These are phyloP conservation scores for Neofusicoccum kwambonambiense DNA, from an alignment of 2,329 filamentous ascomycete species.

Conservation along the genomic window DNA sequence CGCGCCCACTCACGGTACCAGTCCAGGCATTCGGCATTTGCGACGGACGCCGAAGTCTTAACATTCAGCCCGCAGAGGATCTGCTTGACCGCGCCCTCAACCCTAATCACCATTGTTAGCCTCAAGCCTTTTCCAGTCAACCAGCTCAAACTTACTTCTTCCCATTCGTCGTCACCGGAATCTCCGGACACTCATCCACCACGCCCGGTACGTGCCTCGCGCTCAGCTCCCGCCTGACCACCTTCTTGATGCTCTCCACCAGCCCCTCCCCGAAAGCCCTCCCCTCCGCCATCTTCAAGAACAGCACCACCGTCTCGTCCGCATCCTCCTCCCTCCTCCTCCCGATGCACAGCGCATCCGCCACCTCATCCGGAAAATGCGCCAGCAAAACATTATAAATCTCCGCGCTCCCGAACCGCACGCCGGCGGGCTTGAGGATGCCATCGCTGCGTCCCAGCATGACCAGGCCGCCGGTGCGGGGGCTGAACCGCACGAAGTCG, in stretches of 20 bases:
- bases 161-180: constrained; percentile 89
- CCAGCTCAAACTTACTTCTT: constrained; percentile 71
- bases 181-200: constrained; percentile 78
- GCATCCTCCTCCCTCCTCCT: constrained; percentile 66
- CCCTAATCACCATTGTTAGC: constrained; percentile 47
- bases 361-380: constrained; percentile 74
- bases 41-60: constrained; percentile 89
- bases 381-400: constrained; percentile 93
- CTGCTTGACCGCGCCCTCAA: constrained; percentile 95
- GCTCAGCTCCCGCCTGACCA: constrained; percentile 75
- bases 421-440: constrained; percentile 86
- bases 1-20: constrained; percentile 78
- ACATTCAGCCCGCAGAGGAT: constrained; percentile 85
- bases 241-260: constrained; percentile 61
- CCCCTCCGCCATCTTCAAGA: constrained; percentile 71
- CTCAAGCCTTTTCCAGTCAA: neutral
- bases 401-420: constrained; percentile 89
- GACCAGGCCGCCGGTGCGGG: constrained; percentile 70
- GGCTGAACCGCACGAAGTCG: constrained; percentile 78
- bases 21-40: constrained; percentile 81
- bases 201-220: constrained; percentile 85
- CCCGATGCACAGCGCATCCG: constrained; percentile 86
- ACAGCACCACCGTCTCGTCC: constrained; percentile 86
- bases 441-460: constrained; percentile 95
- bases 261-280: constrained; percentile 58